Base-by-base conservation (phyloP, 1,284 basidiomycete species). In the Jaminaea rosea region DNA sequence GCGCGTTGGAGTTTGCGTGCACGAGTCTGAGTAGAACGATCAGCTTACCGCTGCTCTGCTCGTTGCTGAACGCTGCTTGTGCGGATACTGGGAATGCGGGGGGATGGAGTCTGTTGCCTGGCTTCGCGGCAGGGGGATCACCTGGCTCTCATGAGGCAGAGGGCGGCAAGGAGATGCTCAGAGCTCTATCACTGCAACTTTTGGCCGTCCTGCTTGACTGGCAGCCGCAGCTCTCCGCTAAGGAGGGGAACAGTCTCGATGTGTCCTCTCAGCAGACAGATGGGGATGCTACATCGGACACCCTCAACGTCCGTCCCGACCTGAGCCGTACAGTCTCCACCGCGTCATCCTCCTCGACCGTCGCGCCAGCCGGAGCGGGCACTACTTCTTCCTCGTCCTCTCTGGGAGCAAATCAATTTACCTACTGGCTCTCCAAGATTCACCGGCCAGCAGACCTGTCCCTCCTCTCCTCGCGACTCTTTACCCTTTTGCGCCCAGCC, bases 1-100 rank as follows among this genome's bases (percentile, higher is more conserved):
- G 55, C 0, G 60, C 67, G 4, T 50, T 67, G 23, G 39, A 52
- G 13, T 62, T 59, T 42, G 50, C 62, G 8, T 60, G 62, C 5
- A 58, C 54, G 19, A 48, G 50, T 27, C 53, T 72, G 3, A 65
- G 68, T 4, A 34, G 64, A 2, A 50, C 52, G 27, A 53, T 63
- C 28, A 58, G 67, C 26, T 58, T 73, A 1, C 63, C 67, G 0
- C 60, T 73, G 13, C 58, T 73, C 1, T 73, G 71, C 62, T 67
- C 61, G 42, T 46, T 73, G 24, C 55, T 73, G 34, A 73, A 73
- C 47, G 64, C 66, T 2, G 52, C 59, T 31, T 61, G 52, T 56
- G 62, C 41, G 57, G 51, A 42, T 53, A 56, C 28, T 55, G 57
- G 9, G 56, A 53, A 4, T 51, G n/a, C n/a, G n/a, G n/a, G n/a